Base-by-base conservation (phyloP, 2,329 filamentous ascomycete genomes). In the Didymella sp. region DNA sequence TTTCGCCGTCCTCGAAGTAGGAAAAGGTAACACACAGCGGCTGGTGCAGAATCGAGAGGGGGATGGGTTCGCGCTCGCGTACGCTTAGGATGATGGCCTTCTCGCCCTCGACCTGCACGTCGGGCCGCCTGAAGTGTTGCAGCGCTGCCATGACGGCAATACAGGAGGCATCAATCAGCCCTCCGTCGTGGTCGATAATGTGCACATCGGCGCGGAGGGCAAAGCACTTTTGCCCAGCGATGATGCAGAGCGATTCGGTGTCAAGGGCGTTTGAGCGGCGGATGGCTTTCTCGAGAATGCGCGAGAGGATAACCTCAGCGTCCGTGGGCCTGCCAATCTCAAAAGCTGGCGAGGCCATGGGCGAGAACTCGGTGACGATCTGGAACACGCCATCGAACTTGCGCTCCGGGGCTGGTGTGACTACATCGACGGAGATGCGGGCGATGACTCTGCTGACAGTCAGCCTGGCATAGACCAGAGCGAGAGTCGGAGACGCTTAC, bases 301-400 rank as follows among this genome's bases (percentile, higher is more conserved):
- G 88, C 9, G 93, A 92, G 25, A 98, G 86, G 38, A 96, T 85
- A 2, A 93, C 84, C 78, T 98, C 95, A 53, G 89, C 85, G 68
- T 96, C 90, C 61, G 89, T 93, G 44, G 90, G 89, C 51, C 92
- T 86, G 76, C 90, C 91, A 66, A 90, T 86, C 77, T 97, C 93
- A 78, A 96, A 96, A 30, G 90, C 88, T 13, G 95, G 92, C 43
- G 92, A 92, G 25, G 91, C 89, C 88, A 98, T 96, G 45, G 94
- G 92, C 61, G 90, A 92, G 69, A 99, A 86, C 76, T 98, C 95
- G 52, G 93, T 90, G 51, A 88, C 85, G 73, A 98, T 97, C 67
- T 88, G 92, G 81, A 98, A 98, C 76, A 96, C 85, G 75, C 95
- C 95, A 75, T 98, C 95, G 73, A 96, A 96, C 58, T 93, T 94